Base-by-base conservation (phyloP, 768 basidiomycete species). In the Leucosporidium creatinivorum region DNA sequence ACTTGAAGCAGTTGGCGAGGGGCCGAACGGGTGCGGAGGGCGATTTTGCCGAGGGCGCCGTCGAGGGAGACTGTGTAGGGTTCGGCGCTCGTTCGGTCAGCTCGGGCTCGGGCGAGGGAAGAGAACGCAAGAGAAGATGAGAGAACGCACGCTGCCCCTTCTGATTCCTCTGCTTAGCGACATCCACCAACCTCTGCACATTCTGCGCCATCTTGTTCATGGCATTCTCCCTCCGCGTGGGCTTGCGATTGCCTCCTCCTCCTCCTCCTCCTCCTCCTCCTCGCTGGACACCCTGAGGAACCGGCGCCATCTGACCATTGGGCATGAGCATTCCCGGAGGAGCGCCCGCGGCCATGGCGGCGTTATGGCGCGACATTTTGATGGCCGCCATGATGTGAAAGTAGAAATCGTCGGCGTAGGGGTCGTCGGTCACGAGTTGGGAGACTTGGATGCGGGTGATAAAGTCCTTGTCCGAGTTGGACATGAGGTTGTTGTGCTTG, bases 371-470 rank as follows among this genome's bases (percentile, higher is more conserved):
- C 51, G 61, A 58, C 39, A 52, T 52, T 56, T 66, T 54, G 55
- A 73, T 65, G 15, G 68, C 73, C 8, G 67, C 65, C 68, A 75
- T 71, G 69, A 73, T 72, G 79, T 98, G 93, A 17, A 93, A 96
- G 76, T 99, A 99, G 78, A 97, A 99, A 77, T 99, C 96, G 70
- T 98, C 94, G 39, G 90, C 86, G 78, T 94, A 98, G 0, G 96
- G 96, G 79, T 99, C 96, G 75, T 90, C 87, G 9, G 93, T 94
- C 54, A 96, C 93, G 51, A 98, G 88, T 76, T 98, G 96, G 2
- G 94, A 97, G 44, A 99, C 91, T 78, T 99, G 96, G 70, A 99
- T 98, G 30, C 96, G 87, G 47, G 96, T 98, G 79, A 99, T 98
- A 77, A 98, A 99, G 76, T 98, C 96, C 80, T 98, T 98, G 82